Evolutionary conservation across 768 basidiomycete species (phyloP).

Genomic region (Hemileccinum rubropunctum): DNA sequence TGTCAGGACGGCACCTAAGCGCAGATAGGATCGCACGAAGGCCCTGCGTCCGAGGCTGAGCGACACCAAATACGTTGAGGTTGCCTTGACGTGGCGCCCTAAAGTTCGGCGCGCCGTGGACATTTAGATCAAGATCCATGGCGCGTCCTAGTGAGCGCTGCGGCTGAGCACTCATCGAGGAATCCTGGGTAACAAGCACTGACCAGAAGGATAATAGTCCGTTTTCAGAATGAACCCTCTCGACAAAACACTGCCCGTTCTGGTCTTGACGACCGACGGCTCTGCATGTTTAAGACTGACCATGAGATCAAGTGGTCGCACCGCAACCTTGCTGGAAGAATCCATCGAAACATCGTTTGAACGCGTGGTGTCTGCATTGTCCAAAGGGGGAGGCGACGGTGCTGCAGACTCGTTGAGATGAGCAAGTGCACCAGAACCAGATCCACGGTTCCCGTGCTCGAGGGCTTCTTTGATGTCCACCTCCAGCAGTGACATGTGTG

Average conservation of each 20-base stretch:
- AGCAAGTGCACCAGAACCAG: background rate
- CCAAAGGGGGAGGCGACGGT: slow-evolving; percentile 1
- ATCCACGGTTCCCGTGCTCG: background rate
- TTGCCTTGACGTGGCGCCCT: slow-evolving; percentile 73
- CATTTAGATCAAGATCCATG: slow-evolving; percentile 83
- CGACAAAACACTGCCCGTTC: slow-evolving; percentile 79
- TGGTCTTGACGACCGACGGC: slow-evolving; percentile 75
- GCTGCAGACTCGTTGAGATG: slow-evolving; percentile 6
- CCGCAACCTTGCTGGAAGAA: slow-evolving; percentile 5
- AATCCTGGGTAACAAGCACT: slow-evolving; percentile 11
- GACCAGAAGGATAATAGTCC: slow-evolving; percentile 81
- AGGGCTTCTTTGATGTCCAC: background rate
- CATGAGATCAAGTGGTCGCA: slow-evolving; percentile 56
- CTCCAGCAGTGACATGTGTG: background rate
- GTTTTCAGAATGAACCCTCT: slow-evolving; percentile 94
- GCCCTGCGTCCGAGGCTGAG: slow-evolving; percentile 92
- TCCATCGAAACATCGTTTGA: background rate
- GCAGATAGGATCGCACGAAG: slow-evolving; percentile 86
- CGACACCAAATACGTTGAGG: slow-evolving; percentile 92
- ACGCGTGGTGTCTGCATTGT: slow-evolving; percentile 6
- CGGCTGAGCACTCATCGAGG: slow-evolving; percentile 1
- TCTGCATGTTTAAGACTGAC: slow-evolving; percentile 62
- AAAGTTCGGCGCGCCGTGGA: slow-evolving; percentile 96
- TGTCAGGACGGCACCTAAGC: slow-evolving; percentile 69
- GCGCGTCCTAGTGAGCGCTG: slow-evolving; percentile 60